A percentile compares a stretch with the other conserved stretches of the same genome.
These are phyloP conservation scores for Candida sithepensis DNA, from an alignment of 805 yeast species.

Conservation along the genomic window DNA sequence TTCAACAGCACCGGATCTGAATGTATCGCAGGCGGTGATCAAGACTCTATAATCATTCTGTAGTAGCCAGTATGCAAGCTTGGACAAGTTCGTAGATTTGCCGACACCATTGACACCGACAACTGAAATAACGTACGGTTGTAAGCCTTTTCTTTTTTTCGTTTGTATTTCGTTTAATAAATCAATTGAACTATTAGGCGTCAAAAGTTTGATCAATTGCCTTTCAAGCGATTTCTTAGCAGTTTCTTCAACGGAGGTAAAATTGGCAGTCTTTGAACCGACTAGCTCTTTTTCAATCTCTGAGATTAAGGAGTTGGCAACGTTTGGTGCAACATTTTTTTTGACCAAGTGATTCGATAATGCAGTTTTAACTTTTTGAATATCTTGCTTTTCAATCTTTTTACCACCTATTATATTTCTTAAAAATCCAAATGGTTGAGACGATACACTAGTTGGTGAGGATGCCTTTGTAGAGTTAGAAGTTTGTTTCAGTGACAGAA, in stretches of 20 bases:
- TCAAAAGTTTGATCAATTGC: conserved; percentile 67
- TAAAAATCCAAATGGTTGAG: conserved; percentile 55
- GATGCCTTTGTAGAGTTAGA: conserved; percentile 1
- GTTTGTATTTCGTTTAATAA: conserved; percentile 74
- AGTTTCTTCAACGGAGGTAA: conserved; percentile 72
- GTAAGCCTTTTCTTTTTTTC: conserved; percentile 32
- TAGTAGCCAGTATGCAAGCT: conserved; percentile 90
- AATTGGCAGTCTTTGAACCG: conserved; percentile 68
- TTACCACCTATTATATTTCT: conserved; percentile 66
- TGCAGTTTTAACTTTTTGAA: conserved; percentile 59
- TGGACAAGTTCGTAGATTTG: conserved; percentile 91
- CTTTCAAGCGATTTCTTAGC: conserved; percentile 63
- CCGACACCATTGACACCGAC: conserved; percentile 99
- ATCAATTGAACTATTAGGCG: conserved; percentile 90
- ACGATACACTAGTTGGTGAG: conserved; percentile 1
- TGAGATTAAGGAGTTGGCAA: conserved; percentile 67
- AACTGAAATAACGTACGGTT: conserved; percentile 92
- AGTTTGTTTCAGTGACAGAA: conserved; percentile 28
- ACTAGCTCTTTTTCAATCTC: conserved; percentile 66
- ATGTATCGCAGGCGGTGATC: conserved; percentile 96
- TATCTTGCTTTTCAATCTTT: conserved; percentile 57
- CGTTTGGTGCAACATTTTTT: conserved; percentile 89
- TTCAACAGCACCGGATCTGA: conserved; percentile 98
- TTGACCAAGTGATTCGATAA: conserved; percentile 74
- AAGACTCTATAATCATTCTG: conserved; percentile 85